Base-by-base conservation (phyloP, 768 basidiomycete species). In the Boletus eberwhitei region DNA sequence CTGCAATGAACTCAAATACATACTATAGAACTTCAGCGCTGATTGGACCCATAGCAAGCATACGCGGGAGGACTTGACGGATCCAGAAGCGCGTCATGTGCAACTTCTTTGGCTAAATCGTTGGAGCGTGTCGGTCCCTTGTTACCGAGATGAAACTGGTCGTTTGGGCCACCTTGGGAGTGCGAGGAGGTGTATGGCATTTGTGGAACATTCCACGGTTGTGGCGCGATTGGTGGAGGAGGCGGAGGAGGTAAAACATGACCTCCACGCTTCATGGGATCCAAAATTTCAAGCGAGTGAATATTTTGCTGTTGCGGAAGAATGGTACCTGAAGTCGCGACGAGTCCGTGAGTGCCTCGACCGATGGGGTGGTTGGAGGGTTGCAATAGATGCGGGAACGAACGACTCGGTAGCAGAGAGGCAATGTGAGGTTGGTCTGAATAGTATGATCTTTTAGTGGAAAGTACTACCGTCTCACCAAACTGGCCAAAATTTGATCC, bases 21-120 rank as follows among this genome's bases (percentile, higher is more conserved):
- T 39, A 43, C 22, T 34, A 29, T 21, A 34, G 44, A 44, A 50
- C 49, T 31, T 61, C 36, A 55, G 24, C 19, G 22, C n/a, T 49
- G 39, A 49, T 34, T 44, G 49, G 34, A 39, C 16, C 31, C 35
- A 49, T 53, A 17, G 43, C 47, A 59, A 39, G 36, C 16, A 49
- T 54, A 36, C n/a, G 45, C 31, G 43, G 45, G 35, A 49, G 38
- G 37, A 43, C 11, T 41, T 21, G 48, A 52, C 22, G 49, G 29
- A 17, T 31, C 50, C 29, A 47, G 40, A 45, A 55, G 50, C 5
- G 54, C 46, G 26, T 57, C 55, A 43, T 35, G 41, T 13, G 49
- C 55, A 36, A 52, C 51, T 55, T 48, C 43, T 41, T 48, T 54
- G 32, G 57, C 45, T 38, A 52, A n/a, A 22, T 57, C 48, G 13